These are phyloP conservation scores for Cladosporium sp. DNA, from an alignment of 2,329 filamentous ascomycete genomes.

Conservation along the genomic window DNA sequence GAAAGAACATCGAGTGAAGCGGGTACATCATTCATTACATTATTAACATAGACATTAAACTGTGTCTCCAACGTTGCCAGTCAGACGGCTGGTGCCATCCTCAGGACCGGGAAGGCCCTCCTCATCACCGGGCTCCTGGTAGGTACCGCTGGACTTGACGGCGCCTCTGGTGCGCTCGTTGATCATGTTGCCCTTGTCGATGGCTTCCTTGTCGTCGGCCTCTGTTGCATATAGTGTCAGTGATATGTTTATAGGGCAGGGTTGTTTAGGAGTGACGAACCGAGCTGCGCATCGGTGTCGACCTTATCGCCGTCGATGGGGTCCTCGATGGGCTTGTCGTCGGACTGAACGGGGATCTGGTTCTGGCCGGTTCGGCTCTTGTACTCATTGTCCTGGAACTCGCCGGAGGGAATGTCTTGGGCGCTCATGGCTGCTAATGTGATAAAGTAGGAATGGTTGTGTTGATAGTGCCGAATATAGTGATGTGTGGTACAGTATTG, in stretches of 20 bases:
- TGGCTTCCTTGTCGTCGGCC: constrained; percentile 47
- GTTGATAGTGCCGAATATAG: neutral
- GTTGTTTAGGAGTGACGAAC: too few relatives aligned
- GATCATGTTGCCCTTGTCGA: constrained; percentile 46
- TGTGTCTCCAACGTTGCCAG: neutral
- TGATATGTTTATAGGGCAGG: too few relatives aligned
- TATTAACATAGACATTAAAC: neutral
- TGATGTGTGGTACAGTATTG: too few relatives aligned
- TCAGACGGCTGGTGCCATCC: constrained; percentile 21
- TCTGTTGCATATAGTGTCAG: constrained; percentile 28
- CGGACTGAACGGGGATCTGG: constrained; percentile 45
- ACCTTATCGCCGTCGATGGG: constrained; percentile 40
- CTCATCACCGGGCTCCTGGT: constrained; percentile 50
- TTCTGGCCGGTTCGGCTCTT: constrained; percentile 45
- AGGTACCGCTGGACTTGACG: constrained; percentile 41
- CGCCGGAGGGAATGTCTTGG: constrained; percentile 30
- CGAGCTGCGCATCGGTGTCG: constrained; percentile 45
- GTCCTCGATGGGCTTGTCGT: constrained; percentile 44
- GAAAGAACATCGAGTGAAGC: neutral
- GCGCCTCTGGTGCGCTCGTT: constrained; percentile 46
- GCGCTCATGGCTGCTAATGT: constrained; percentile 7
- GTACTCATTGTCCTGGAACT: constrained; percentile 43
- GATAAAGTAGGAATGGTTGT: neutral
- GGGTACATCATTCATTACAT: neutral
- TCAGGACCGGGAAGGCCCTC: constrained; percentile 34